These are phyloP conservation scores for Setaria italica DNA, from an alignment of 202 grass and related monocot species.

Conservation along the genomic window DNA sequence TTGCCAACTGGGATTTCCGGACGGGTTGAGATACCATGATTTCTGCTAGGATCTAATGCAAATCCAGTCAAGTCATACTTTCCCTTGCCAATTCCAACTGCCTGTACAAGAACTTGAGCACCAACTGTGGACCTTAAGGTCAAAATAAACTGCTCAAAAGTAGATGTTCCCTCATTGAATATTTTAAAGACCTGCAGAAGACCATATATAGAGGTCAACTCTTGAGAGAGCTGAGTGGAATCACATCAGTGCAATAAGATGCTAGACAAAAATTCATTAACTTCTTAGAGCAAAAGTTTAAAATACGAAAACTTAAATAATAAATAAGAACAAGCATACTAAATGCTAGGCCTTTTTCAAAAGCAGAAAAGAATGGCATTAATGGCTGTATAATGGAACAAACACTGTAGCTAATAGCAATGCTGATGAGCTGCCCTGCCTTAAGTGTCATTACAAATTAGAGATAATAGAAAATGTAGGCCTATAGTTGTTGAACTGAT, in stretches of 20 bases:
- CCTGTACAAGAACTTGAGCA: slow-evolving; percentile 63
- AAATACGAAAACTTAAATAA: slow-evolving; percentile 11
- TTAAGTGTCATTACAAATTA: slow-evolving; percentile 6
- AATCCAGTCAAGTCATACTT: slow-evolving; percentile 91
- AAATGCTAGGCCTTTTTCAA: slow-evolving; percentile 10
- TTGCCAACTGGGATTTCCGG: slow-evolving; percentile 90
- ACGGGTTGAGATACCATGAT: slow-evolving; percentile 52
- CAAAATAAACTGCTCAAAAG: slow-evolving; percentile 89
- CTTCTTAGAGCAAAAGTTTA: slow-evolving; percentile 33
- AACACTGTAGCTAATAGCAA: slow-evolving; percentile 15
- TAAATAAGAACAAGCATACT: not conserved
- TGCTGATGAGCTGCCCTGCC: slow-evolving; percentile 23
- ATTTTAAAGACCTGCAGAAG: slow-evolving; percentile 65
- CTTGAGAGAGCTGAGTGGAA: slow-evolving; percentile 42
- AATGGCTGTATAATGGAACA: not conserved
- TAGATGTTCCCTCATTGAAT: slow-evolving; percentile 76
- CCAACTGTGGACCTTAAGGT: slow-evolving; percentile 70
- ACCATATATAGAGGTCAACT: slow-evolving; percentile 42
- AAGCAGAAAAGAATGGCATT: slow-evolving; percentile 31
- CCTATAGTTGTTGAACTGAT: slow-evolving; percentile 7
- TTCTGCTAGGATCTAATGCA: slow-evolving; percentile 75
- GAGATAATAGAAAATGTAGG: slow-evolving; percentile 10
- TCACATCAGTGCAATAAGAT: slow-evolving; percentile 14
- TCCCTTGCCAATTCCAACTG: slow-evolving; percentile 86
- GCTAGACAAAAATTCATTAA: slow-evolving; percentile 29